Evolutionary conservation across 768 basidiomycete genomes (phyloP), one percentile per base, ranked within the genome.

Genomic region (Mycena latifolia): DNA sequence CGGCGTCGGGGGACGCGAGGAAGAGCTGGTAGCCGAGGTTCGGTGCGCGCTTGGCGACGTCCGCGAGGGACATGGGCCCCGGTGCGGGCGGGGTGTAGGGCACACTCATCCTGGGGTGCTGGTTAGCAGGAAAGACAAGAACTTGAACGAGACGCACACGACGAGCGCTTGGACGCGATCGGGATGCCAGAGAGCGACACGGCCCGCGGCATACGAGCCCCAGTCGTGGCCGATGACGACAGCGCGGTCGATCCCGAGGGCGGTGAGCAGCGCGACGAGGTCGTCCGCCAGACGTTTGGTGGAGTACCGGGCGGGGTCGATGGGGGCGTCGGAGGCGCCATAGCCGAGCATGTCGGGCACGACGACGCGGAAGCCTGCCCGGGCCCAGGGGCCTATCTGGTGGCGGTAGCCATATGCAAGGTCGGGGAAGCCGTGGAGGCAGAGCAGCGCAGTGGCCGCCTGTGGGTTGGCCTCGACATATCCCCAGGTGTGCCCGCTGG

Each of bases 391-490:
- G 5, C 81, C 82, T 63, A 94, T 92, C 74, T 92, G 92, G 74
- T 89, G 76, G 58, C 90, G 82, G 91, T 91, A 93, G 35, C 90
- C 90, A 75, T 89, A 92, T 84, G 82, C 84, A 35, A 81, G 74
- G 72, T 94, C 93, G 17, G 93, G 93, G 74, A 94, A 94, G 1
- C 93, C 93, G 72, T 95, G 93, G 20, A 94, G 67, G 73, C 90
- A 91, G n/a, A 94, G 81, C 9, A 94, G 67, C 2, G 92, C 88
- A 1, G 79, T 39, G 78, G 9, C 79, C 81, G 22, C 78, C 71
- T 31, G 77, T 73, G 17, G 80, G 76, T 83, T 69, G 25, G 64
- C 69, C 51, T 69, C 69, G 45, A 69, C 57, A 27, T 45, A 66
- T 39, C 60, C 61, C 64, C 65, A 69, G 22, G 61, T 66, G 31